Evolutionary conservation across 306 rosid species (phyloP), one percentile per base, ranked within the genome.

Genomic region (Senna tora): DNA sequence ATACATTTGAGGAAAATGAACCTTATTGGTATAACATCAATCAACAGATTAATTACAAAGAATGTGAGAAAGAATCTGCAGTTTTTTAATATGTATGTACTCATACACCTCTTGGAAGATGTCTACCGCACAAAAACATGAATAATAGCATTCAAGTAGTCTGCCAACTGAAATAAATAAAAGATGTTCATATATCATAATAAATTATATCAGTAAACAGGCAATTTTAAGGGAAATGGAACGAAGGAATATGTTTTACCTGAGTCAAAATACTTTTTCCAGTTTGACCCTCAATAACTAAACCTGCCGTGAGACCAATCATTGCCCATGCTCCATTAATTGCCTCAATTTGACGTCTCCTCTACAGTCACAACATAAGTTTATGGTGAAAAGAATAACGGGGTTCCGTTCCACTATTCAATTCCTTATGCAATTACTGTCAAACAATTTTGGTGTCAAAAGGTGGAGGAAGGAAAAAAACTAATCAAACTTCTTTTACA

Each of bases 321-420:
- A 94, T 94, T 46, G 98, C 98, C 97, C 96, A 91, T 41, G 97
- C 98, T 67, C 97, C 98, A 69, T 94, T 94, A 6, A 91, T 86
- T 41, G 97, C 96, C 76, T 94, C 98, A 70, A 94, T 86, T 83
- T 83, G 91, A 46, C 94, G 92, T 62, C 80, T 82, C 79, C 89
- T 89, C 97, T 94, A 65, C 75, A 75, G 54, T 76, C 80, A 79
- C 57, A 70, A 34, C 81, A 72, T 28, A 41, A 66, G 72, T 41
- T 69, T 42, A 63, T 16, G 70, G 79, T 38, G 43, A 75, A 58
- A 25, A 74, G 34, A 42, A 41, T 55, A 62, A 55, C 69, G 61
- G 2, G 73, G 41, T 76, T 71, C 21, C 36, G 41, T 76, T 71
- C 21, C 36, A 28, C 5, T 19, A 74, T 54, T 65, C 59, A 56